Base-by-base conservation (phyloP, 495 filamentous ascomycete genomes). In the Podospora conica region DNA sequence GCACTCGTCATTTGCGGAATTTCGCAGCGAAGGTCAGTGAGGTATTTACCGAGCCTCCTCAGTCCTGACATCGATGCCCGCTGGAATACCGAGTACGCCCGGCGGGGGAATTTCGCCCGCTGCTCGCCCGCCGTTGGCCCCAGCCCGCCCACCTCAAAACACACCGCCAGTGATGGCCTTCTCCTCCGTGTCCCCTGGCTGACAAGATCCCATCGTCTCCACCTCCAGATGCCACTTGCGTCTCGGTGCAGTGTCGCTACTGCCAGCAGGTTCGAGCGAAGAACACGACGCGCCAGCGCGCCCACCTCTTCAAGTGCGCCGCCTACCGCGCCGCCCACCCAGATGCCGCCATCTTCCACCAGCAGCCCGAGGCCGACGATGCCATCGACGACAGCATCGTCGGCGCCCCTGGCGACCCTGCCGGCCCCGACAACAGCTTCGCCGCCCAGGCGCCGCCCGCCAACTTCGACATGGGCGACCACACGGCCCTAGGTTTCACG, bases 201-300 rank as follows among this genome's bases (percentile, higher is more conserved):
- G 18, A 57, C 55, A 22, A 23, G 22, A 57, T 18, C 11, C 31
- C 25, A 48, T 12, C 11, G 28, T 58, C 68, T n/a, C 55, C 58
- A 33, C 55, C 70, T n/a, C 63, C 60, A 10, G 59, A 64, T 23
- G 65, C 63, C 22, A 74, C 69, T 21, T 74, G 73, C 59, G 59
- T 69, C 25, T 62, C 48, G 15, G 74, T 73, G 9, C 74, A 75
- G 54, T 75, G 72, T 57, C 55, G 71, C 53, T 74, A 69, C 62
- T 75, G 74, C 61, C 63, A 70, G 22, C 63, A 71, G 58, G 58
- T 65, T 24, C 48, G 72, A 8, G 74, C 74, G 0, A 75, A 75
- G 66, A 75, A 75, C 67, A 75, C 74, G 18, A 75, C 74, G 9
- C 70, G 74, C 22, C 74, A 75, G 63, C 69, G 72, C 64, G 68